Conservation (phyloP, 192 early-diverging fungal species). For the Umbelopsis sp. region DNA sequence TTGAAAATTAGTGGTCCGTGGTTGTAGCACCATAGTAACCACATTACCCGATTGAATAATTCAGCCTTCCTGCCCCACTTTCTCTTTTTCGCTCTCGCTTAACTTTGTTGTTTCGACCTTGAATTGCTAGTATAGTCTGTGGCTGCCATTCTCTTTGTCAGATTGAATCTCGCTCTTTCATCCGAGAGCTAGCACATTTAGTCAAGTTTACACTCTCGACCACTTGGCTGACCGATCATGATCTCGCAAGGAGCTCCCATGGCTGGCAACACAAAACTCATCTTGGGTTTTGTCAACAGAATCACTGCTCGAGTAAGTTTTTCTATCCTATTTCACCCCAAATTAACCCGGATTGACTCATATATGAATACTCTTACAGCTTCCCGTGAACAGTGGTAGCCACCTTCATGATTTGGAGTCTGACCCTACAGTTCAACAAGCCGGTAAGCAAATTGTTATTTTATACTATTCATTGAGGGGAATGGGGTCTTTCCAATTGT, state of each 20-base stretch:
- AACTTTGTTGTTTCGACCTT: neutral
- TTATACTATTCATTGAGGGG: neutral
- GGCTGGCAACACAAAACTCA: conserved; percentile 29
- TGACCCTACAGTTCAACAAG: conserved; percentile 35
- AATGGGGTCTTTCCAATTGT: too few relatives aligned
- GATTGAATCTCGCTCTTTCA: too few relatives aligned
- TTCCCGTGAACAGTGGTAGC: conserved; percentile 31
- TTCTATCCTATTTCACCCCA: neutral
- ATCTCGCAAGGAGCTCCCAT: conserved; percentile 13
- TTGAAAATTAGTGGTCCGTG: neutral
- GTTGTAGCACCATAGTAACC: conserved; percentile 7
- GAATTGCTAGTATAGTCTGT: conserved; percentile 4
- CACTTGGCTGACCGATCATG: neutral
- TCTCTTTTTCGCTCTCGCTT: neutral
- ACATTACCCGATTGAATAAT: conserved; percentile 4
- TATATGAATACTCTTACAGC: neutral
- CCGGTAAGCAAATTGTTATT: conserved; percentile 24
- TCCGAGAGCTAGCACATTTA: too few relatives aligned
- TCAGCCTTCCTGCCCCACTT: neutral
- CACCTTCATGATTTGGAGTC: conserved; percentile 30
- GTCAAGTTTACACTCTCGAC: too few relatives aligned
- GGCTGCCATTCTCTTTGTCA: neutral
- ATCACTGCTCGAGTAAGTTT: conserved; percentile 28
- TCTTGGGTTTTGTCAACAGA: conserved; percentile 30
- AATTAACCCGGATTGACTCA: neutral